Evolutionary conservation across 2,329 filamentous ascomycete genomes (phyloP).

Genomic region (Juglanconis sp.): DNA sequence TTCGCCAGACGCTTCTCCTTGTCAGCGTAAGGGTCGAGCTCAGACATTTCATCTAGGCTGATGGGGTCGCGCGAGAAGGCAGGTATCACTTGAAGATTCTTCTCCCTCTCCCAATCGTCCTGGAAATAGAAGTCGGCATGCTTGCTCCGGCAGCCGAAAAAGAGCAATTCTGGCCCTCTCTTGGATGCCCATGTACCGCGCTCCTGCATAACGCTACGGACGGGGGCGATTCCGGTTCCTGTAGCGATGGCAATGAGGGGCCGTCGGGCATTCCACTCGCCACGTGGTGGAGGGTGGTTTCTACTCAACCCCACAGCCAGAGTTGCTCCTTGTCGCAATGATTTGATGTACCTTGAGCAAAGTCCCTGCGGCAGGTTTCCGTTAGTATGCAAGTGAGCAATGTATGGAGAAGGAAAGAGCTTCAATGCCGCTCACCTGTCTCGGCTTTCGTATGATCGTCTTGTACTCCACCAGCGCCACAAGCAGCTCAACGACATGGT

Average conservation of each 20-base stretch:
- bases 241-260: slow-evolving; percentile 78
- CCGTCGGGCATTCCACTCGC: slow-evolving; percentile 32
- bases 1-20: neutral
- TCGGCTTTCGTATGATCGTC: slow-evolving; percentile 78
- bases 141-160: slow-evolving; percentile 81
- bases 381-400: neutral
- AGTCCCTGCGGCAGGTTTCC: slow-evolving; percentile 52
- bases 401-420: neutral
- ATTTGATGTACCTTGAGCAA: slow-evolving; percentile 80
- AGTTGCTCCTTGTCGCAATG: slow-evolving; percentile 54
- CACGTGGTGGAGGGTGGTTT: slow-evolving; percentile 45
- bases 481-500: slow-evolving; percentile 60
- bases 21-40: slow-evolving; percentile 7
- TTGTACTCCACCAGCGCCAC: slow-evolving; percentile 89
- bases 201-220: slow-evolving; percentile 77
- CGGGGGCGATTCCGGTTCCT: slow-evolving; percentile 82
- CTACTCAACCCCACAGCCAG: slow-evolving; percentile 59
- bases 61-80: slow-evolving; percentile 48
- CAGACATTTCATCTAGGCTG: neutral
- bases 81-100: slow-evolving; percentile 33
- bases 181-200: slow-evolving; percentile 39
- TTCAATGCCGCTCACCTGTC: slow-evolving; percentile 43
- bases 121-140: slow-evolving; percentile 77
- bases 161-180: slow-evolving; percentile 54
- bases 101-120: slow-evolving; percentile 62